Percentiles rank a stretch among this genome's conserved stretches.
phyloP scores from a whole-genome alignment of 2,329 filamentous ascomycete genomes.

The Phyllosticta capitalensis region DNA sequence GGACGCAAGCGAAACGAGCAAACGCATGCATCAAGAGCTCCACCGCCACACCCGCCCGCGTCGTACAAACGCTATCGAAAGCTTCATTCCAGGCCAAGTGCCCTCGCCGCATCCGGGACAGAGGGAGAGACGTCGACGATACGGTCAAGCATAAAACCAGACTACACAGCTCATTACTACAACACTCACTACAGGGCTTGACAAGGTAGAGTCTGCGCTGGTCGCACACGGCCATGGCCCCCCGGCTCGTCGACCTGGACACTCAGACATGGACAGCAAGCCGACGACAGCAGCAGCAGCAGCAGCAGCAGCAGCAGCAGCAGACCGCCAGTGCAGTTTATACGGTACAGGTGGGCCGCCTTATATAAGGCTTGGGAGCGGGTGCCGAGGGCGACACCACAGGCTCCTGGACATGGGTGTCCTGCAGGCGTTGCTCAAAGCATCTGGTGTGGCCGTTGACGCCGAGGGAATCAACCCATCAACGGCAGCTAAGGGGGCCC shows the following conservation, averaged over 20 bases:
- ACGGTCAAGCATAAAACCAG: not conserved
- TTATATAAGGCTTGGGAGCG: not conserved
- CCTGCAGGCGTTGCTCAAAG: not conserved
- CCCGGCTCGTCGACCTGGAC: not conserved
- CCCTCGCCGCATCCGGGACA: not conserved
- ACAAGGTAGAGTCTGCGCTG: not conserved
- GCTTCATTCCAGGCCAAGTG: not conserved
- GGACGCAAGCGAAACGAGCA: not conserved
- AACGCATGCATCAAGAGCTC: not conserved
- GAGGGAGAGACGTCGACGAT: not conserved
- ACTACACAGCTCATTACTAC: not conserved
- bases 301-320: not conserved
- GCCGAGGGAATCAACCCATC: conserved; percentile 1
- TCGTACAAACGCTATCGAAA: conserved; percentile 11
- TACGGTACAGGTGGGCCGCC: not conserved
- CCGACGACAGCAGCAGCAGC: not conserved
- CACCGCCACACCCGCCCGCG: conserved; percentile 7
- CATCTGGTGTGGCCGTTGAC: not conserved
- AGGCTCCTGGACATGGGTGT: not conserved
- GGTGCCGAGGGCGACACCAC: not conserved
- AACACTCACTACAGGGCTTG: no score
- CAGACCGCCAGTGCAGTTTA: not conserved
- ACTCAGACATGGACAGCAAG: not conserved
- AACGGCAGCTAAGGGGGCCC: conserved; percentile 11
- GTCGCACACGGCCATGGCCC: not conserved